These are phyloP conservation scores for Gracilaria gracilis DNA, from an alignment of 23 red algal species.

Conservation along the genomic window DNA sequence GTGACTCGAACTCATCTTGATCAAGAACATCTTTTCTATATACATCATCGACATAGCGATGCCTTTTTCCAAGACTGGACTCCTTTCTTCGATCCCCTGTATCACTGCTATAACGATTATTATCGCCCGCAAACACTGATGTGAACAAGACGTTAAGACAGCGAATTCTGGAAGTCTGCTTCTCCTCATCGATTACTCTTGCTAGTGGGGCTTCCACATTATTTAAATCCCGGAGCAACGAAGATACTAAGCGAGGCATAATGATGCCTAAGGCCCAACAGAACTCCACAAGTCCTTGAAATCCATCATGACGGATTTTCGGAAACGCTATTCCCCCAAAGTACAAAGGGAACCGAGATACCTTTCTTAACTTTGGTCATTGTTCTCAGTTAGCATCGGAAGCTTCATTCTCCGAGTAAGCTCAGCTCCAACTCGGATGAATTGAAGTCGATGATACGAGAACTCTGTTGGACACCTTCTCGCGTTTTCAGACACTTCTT, in stretches of 20 bases:
- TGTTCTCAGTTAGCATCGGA: background rate
- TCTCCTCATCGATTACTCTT: background rate
- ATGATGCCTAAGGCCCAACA: background rate
- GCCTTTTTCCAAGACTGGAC: constrained; percentile 4
- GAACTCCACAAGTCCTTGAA: constrained; percentile 14
- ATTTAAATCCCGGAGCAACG: background rate
- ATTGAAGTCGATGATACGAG: background rate
- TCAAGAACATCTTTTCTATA: background rate
- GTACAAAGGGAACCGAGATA: constrained; percentile 6
- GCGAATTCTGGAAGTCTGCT: background rate
- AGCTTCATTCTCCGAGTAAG: constrained; percentile 7
- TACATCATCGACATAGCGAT: background rate
- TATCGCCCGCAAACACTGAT: background rate
- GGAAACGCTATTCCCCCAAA: background rate
- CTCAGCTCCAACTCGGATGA: background rate
- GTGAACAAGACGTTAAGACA: constrained; percentile 11
- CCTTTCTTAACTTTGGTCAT: background rate
- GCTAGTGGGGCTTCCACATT: background rate
- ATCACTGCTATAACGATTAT: background rate
- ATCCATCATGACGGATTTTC: constrained; percentile 11
- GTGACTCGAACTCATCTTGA: background rate
- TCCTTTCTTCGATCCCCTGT: background rate
- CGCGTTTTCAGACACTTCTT: background rate
- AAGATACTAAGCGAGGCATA: background rate
- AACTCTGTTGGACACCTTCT: constrained; percentile 17